These are phyloP conservation scores for Tagetes erecta DNA, from an alignment of 129 eudicot species.

Conservation along the genomic window DNA sequence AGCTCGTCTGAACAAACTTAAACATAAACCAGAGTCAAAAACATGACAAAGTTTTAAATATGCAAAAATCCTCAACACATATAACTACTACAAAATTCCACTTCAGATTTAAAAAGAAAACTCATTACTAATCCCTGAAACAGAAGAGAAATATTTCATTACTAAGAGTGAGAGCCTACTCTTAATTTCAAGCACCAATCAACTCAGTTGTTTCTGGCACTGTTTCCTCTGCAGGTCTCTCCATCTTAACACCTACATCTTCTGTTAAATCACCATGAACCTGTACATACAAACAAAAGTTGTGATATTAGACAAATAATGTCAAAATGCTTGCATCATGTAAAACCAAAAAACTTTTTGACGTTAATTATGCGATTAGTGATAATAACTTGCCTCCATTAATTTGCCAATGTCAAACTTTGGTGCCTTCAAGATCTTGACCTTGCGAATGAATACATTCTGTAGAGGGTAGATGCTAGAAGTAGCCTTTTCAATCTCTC, in stretches of 20 bases:
- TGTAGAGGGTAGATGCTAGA: slow-evolving; percentile 79
- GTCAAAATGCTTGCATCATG: neutral
- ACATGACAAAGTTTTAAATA: neutral
- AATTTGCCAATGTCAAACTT: slow-evolving; percentile 75
- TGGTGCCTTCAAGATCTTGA: slow-evolving; percentile 80
- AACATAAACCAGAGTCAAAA: neutral
- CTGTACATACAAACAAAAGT: slow-evolving; percentile 22
- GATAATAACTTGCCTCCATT: slow-evolving; percentile 59
- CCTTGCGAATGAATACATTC: slow-evolving; percentile 74
- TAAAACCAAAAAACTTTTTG: neutral
- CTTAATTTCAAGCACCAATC: slow-evolving; percentile 58
- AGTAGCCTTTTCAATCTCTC: slow-evolving; percentile 86
- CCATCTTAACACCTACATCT: slow-evolving; percentile 69
- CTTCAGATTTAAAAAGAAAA: slow-evolving; percentile 1
- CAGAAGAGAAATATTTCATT: slow-evolving; percentile 25
- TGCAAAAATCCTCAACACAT: slow-evolving; percentile 10
- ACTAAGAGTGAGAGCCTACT: slow-evolving; percentile 6
- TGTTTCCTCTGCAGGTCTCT: slow-evolving; percentile 67
- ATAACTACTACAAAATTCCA: slow-evolving; percentile 19
- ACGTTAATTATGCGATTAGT: neutral
- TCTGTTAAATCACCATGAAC: slow-evolving; percentile 79
- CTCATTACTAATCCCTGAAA: slow-evolving; percentile 20
- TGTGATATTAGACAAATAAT: neutral
- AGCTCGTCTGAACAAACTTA: neutral
- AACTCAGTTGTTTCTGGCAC: slow-evolving; percentile 61